Evolutionary conservation across 2,329 filamentous ascomycete species (phyloP).

Genomic region (Colletotrichum lindemuthianum): DNA sequence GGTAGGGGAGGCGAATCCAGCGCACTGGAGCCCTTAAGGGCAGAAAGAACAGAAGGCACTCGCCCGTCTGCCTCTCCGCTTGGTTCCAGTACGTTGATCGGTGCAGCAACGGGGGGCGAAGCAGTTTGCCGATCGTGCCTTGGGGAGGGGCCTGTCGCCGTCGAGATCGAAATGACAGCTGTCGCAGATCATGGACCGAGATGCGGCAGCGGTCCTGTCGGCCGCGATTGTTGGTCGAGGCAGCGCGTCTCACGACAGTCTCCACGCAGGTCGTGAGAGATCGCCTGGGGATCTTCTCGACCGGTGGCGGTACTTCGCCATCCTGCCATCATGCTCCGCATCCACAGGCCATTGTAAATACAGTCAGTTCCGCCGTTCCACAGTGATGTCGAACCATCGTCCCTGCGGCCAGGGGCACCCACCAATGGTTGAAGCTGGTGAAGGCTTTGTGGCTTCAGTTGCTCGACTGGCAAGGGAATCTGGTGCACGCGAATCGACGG

Average conservation of each 20-base stretch:
- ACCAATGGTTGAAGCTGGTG: background rate
- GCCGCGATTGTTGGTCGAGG: background rate
- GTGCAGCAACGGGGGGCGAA: too few species aligned
- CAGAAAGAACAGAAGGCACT: too few species aligned
- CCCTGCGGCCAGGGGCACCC: background rate
- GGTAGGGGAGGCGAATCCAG: background rate
- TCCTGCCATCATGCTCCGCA: slow-evolving; percentile 5
- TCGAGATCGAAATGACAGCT: too few species aligned
- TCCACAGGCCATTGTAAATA: slow-evolving; percentile 4
- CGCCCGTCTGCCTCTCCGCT: too few species aligned
- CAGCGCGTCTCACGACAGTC: background rate
- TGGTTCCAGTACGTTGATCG: too few species aligned
- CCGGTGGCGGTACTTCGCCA: background rate
- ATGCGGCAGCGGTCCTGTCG: background rate
- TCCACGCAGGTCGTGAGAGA: slow-evolving; percentile 13
- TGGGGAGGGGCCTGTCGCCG: too few species aligned
- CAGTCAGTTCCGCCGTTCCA: too few species aligned
- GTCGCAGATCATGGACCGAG: background rate
- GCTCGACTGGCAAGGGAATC: background rate
- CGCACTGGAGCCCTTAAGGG: slow-evolving; percentile 7
- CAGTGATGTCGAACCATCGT: too few species aligned
- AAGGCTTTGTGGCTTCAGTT: background rate
- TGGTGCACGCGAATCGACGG: background rate
- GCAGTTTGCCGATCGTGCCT: too few species aligned
- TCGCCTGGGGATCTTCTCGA: background rate